phyloP scores from a whole-genome alignment of 2,329 filamentous ascomycete genomes.

The Aspergillus sp. region DNA sequence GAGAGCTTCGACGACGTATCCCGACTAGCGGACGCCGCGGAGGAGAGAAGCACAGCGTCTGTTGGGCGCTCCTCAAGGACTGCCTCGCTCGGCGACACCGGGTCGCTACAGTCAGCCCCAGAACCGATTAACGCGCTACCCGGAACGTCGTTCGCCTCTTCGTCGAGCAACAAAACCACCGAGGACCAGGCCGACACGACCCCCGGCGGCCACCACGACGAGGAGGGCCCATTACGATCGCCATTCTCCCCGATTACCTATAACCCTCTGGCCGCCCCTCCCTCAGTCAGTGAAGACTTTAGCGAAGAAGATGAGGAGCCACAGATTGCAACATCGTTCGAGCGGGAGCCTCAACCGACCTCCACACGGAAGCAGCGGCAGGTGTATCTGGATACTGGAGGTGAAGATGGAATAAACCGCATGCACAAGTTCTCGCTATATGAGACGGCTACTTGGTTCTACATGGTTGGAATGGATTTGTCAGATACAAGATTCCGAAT shows the following conservation, averaged over 20 bases:
- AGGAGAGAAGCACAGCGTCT: slow-evolving; percentile 24
- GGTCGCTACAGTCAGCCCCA: slow-evolving; percentile 19
- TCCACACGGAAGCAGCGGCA: slow-evolving; percentile 44
- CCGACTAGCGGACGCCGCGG: slow-evolving; percentile 30
- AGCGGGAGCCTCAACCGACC: slow-evolving; percentile 46
- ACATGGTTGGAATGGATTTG: slow-evolving; percentile 90
- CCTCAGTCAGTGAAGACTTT: slow-evolving; percentile 36
- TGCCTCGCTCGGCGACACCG: slow-evolving; percentile 24
- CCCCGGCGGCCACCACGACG: slow-evolving; percentile 19
- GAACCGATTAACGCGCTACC: slow-evolving; percentile 13
- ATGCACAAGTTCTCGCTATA: slow-evolving; percentile 99
- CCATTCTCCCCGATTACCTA: slow-evolving; percentile 33
- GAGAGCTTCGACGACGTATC: slow-evolving; percentile 46
- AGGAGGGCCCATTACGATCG: slow-evolving; percentile 24
- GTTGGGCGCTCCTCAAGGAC: slow-evolving; percentile 26
- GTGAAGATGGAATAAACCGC: slow-evolving; percentile 55
- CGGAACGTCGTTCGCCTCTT: slow-evolving; percentile 20
- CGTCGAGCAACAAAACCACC: slow-evolving; percentile 19
- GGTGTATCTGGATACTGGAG: slow-evolving; percentile 39
- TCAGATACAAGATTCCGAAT: slow-evolving; percentile 88
- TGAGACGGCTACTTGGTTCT: slow-evolving; percentile 91
- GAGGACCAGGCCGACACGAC: slow-evolving; percentile 21
- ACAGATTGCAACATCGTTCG: slow-evolving; percentile 49
- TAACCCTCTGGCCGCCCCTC: slow-evolving; percentile 35
- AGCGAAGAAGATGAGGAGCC: slow-evolving; percentile 51